Base-by-base conservation (phyloP, 257 asterid genomes). In the Solanum raphanifolium region DNA sequence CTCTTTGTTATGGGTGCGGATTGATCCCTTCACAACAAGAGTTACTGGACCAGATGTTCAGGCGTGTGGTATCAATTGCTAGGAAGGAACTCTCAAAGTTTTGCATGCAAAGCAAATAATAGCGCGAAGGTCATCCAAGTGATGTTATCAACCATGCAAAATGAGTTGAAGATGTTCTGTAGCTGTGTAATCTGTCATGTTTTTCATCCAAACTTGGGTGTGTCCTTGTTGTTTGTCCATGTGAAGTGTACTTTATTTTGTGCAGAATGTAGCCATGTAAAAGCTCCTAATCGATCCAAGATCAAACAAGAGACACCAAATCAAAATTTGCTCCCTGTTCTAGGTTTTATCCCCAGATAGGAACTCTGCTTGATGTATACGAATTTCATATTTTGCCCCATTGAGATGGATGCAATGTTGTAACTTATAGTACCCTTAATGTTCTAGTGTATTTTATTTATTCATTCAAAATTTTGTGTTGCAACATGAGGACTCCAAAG, bases 1-100 rank as follows among this genome's bases (percentile, higher is more conserved):
- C 90, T 96, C 99, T 1, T 90, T 96, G 92, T 58, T 96, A 60
- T 95, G 99, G 99, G 99, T 96, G 32, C 89, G 98, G 58, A 88
- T 96, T 55, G 98, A 96, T 83, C 99, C 99, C 3, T 96, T 96
- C 91, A 96, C 99, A 68, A 94, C 97, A 34, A 90, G 94, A 71
- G 98, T 95, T 87, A 94, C 98, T 7, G 98, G 99, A 76, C 99
- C 99, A 0, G 97, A 93, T 84, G 91, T 93, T 2, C 95, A 94
- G 85, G 83, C 39, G 86, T 96, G 99, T 91, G 98, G 99, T 43
- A 96, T 96, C 83, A 96, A 96, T 92, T 95, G 98, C 90, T 96
- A 92, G 87, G 75, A 43, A 23, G 20, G 32, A 85, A 27, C 87
- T 36, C 87, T 36, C 41, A 43, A 39, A 84, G 66, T 43, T 41